Conservation (phyloP, 345 rosid species). For the Populus ilicifolia region DNA sequence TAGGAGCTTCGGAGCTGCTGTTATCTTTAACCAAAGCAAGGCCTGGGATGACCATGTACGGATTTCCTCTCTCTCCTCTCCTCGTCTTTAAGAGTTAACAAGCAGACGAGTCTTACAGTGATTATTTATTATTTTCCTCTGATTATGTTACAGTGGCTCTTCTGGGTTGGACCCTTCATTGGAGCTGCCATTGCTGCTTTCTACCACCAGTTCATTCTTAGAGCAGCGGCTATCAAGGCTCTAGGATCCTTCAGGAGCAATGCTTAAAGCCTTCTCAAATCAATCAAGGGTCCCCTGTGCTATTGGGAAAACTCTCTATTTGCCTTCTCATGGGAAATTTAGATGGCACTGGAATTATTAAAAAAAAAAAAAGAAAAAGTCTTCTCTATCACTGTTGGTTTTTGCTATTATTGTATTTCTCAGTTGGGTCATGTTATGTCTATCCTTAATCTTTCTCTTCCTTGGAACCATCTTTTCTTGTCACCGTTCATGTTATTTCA, state of each 20-base stretch:
- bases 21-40: conserved; percentile 64
- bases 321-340: background rate
- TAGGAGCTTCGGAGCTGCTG: conserved; percentile 95
- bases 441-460: conserved; percentile 13
- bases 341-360: conserved; percentile 36
- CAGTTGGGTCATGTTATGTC: conserved; percentile 9
- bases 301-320: conserved; percentile 1
- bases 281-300: conserved; percentile 13
- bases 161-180: conserved; percentile 94
- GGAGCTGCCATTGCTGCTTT: conserved; percentile 82
- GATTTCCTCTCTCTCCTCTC: background rate
- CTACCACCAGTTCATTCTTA: conserved; percentile 68
- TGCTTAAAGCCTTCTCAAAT: conserved; percentile 30
- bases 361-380: conserved; percentile 18
- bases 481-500: conserved; percentile 6
- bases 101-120: too few species aligned
- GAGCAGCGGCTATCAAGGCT: conserved; percentile 75
- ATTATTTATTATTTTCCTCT: too few species aligned
- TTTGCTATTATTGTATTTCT: conserved; percentile 2
- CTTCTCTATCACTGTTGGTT: conserved; percentile 5
- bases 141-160: conserved; percentile 61
- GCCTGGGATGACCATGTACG: conserved; percentile 93
- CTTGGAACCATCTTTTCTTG: background rate
- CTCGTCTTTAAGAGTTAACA: background rate
- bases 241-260: conserved; percentile 87